phyloP scores from a whole-genome alignment of 371 early-diverging fungal species.

The Apophysomyces elegans region DNA sequence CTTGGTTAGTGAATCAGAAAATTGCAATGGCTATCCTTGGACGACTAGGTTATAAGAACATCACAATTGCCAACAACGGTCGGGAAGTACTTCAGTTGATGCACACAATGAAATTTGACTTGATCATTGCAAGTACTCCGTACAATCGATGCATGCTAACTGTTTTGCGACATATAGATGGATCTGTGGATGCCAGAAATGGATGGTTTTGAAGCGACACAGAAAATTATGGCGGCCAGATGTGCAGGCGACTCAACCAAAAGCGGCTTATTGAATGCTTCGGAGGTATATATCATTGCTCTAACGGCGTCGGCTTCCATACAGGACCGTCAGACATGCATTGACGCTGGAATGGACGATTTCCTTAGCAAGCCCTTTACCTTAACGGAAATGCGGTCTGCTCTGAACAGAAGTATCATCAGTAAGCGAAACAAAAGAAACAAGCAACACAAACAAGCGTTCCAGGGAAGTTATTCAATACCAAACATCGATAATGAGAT shows the following conservation, averaged over 20 bases:
- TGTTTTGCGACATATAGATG: conserved; percentile 32
- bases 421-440: conserved; percentile 31
- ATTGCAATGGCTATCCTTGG: conserved; percentile 61
- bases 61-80: conserved; percentile 59
- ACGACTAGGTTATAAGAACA: conserved; percentile 57
- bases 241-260: conserved; percentile 1
- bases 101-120: conserved; percentile 44
- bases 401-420: conserved; percentile 35
- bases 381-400: conserved; percentile 55
- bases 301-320: conserved; percentile 63
- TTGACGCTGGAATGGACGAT: conserved; percentile 67
- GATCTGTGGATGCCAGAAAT: conserved; percentile 59
- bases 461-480: conserved; percentile 14
- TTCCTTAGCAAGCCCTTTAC: conserved; percentile 66
- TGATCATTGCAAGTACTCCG: conserved; percentile 46
- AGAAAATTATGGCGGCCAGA: conserved; percentile 46
- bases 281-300: conserved; percentile 62
- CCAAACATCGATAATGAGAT: background rate
- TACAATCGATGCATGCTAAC: conserved; percentile 2
- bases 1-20: conserved; percentile 59
- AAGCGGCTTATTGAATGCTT: conserved; percentile 31
- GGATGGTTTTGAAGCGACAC: conserved; percentile 54
- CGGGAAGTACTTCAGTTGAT: conserved; percentile 53
- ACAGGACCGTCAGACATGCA: conserved; percentile 62
- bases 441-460: conserved; percentile 16